Evolutionary conservation across 306 rosid species (phyloP).

Genomic region (Coriaria nepalensis): DNA sequence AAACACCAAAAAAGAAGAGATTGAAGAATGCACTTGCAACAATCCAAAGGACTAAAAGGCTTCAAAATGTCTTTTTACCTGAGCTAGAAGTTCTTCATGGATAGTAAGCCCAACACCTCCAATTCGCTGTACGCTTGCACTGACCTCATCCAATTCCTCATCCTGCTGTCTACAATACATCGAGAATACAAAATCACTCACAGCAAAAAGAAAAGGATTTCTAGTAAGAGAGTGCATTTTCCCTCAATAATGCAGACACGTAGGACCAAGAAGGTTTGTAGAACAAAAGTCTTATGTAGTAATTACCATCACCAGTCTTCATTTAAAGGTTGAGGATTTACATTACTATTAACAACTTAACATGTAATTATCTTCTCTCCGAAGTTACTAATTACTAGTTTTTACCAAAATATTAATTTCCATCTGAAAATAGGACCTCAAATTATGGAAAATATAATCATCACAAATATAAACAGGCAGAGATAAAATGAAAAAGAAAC

Average conservation of each 20-base stretch:
- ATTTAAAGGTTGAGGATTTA: too few relatives aligned
- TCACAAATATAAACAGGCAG: too few relatives aligned
- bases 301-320: too few relatives aligned
- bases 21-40: background rate
- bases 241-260: too few relatives aligned
- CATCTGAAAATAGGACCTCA: too few relatives aligned
- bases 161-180: conserved; percentile 58
- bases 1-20: conserved; percentile 11
- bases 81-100: conserved; percentile 82
- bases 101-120: conserved; percentile 98
- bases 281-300: too few relatives aligned
- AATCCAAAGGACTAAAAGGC: background rate
- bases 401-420: too few relatives aligned
- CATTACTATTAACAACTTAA: too few relatives aligned
- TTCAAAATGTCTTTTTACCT: conserved; percentile 37
- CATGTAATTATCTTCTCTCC: background rate
- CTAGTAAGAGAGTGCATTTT: too few relatives aligned
- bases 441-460: too few relatives aligned
- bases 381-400: background rate
- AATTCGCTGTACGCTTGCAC: conserved; percentile 78
- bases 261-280: too few relatives aligned
- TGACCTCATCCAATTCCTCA: conserved; percentile 91
- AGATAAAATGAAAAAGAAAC: background rate
- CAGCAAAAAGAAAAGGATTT: background rate
- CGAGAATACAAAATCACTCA: conserved; percentile 17